Evolutionary conservation across 805 yeast genomes (phyloP).

Genomic region (Sugiyamaella marilandica): DNA sequence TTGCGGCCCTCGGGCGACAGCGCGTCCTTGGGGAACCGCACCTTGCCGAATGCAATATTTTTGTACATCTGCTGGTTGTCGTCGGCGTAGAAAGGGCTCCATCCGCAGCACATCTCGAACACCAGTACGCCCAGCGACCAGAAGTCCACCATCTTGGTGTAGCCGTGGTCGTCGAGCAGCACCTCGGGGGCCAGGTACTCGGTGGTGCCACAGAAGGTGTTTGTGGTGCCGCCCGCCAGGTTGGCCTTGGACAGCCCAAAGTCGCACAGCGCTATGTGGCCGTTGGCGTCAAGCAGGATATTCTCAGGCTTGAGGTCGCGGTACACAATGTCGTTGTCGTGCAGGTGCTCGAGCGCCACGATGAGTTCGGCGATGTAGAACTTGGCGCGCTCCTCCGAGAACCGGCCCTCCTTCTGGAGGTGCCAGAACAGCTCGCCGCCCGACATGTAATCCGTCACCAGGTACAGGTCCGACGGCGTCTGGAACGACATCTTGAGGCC

Average conservation of each 20-base stretch:
- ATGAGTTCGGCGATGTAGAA: constrained; percentile 96
- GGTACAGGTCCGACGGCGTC: constrained; percentile 85
- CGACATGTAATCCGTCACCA: constrained; percentile 96
- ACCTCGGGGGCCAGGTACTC: constrained; percentile 98
- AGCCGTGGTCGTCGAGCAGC: constrained; percentile 89
- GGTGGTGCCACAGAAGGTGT: constrained; percentile 97
- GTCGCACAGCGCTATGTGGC: constrained; percentile 95
- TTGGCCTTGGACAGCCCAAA: constrained; percentile 96
- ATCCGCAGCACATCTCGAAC: constrained; percentile 99
- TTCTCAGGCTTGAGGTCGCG: constrained; percentile 97
- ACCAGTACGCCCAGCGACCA: constrained; percentile 97
- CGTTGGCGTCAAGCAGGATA: constrained; percentile 90
- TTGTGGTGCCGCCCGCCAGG: constrained; percentile 81
- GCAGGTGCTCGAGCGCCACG: constrained; percentile 87
- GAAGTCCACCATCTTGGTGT: constrained; percentile 97
- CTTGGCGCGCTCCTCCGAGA: constrained; percentile 88
- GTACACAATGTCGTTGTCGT: constrained; percentile 92
- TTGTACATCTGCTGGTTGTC: constrained; percentile 98
- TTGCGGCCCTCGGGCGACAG: constrained; percentile 89
- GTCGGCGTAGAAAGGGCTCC: constrained; percentile 98
- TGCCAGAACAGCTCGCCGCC: constrained; percentile 98
- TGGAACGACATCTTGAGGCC: constrained; percentile 95
- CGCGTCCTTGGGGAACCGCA: constrained; percentile 94
- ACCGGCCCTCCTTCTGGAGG: constrained; percentile 92
- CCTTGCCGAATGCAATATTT: constrained; percentile 97